Percentiles rank a stretch among this genome's conserved stretches.
Evolutionary conservation across 768 basidiomycete species (phyloP).

Genomic region (Mycena polygramma): DNA sequence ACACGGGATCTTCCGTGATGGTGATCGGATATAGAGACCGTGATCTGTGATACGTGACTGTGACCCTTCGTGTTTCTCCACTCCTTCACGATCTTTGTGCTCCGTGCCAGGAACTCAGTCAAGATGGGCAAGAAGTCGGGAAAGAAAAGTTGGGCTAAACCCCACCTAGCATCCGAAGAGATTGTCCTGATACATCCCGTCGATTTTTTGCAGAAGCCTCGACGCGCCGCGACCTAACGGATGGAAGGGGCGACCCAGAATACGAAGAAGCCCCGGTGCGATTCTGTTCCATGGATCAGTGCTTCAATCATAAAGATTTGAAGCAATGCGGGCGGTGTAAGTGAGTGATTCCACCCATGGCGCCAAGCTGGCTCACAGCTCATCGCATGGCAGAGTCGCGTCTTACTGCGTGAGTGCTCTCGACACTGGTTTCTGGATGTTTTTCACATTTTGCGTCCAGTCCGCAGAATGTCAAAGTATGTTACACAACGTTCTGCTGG

Average conservation of each 20-base stretch:
- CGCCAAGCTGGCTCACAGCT: background rate
- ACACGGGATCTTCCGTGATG: too few relatives aligned
- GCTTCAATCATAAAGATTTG: constrained; percentile 10
- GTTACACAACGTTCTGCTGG: background rate
- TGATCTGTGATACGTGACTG: too few relatives aligned
- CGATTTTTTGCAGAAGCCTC: constrained; percentile 3
- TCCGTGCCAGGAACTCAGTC: too few relatives aligned
- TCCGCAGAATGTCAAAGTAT: constrained; percentile 8
- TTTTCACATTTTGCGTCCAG: background rate
- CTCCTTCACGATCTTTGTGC: too few relatives aligned
- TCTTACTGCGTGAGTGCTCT: constrained; percentile 1
- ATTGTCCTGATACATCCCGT: too few relatives aligned
- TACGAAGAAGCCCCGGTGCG: constrained; percentile 2
- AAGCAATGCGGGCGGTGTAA: constrained; percentile 7
- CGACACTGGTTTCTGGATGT: too few relatives aligned
- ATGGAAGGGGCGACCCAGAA: constrained; percentile 7
- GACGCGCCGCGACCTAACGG: constrained; percentile 4
- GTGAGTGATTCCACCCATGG: background rate
- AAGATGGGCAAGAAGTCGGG: too few relatives aligned
- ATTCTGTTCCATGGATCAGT: constrained; percentile 18
- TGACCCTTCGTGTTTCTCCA: too few relatives aligned
- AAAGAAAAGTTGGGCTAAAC: too few relatives aligned
- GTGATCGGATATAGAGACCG: too few relatives aligned
- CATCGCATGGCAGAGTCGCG: background rate
- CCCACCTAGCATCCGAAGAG: too few relatives aligned